Evolutionary conservation across 306 rosid genomes (phyloP), one percentile per base, ranked within the genome.

Genomic region (Cucumis cinereus): DNA sequence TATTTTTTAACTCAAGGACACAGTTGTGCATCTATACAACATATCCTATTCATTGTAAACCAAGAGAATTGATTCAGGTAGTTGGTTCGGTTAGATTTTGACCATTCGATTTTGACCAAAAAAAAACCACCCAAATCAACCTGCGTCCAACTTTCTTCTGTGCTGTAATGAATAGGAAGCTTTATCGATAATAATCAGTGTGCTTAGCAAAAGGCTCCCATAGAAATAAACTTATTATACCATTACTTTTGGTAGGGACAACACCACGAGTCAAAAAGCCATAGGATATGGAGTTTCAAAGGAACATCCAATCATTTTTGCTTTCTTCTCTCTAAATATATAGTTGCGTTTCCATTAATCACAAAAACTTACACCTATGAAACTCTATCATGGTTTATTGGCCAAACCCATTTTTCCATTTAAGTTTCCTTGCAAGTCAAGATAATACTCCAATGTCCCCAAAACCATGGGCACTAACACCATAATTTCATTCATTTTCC

Each of bases 161-260:
- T 28, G 67, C 19, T 7, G 13, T 12, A 30, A 61, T 33, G 23
- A 61, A 7, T 16, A 16, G 4, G 69, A 33, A 13, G 61, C 60
- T 56, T 56, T 20, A n/a, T 10, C 4, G 3, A 38, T 12, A 7
- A 30, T 16, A 67, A 40, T 11, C 74, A 41, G 74, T 43, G 74
- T 30, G 74, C 74, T 68, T 10, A 22, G 73, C 19, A 66, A 66
- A 66, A 66, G 50, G 30, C 30, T 66, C 73, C 74, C 74, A 22
- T 4, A 68, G 53, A 41, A 45, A 41, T 68, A 43, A 41, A 23
- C 36, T 6, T 22, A 17, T 45, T 12, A 4, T 41, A 16, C 12
- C 52, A 45, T 0, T 45, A 2, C 47, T 35, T 62, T 30, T 62
- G 71, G 71, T 63, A 13, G 71, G 45, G 26, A 35, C 71, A 24